phyloP scores from a whole-genome alignment of 768 basidiomycete species.

The Sarcomyxa edulis region DNA sequence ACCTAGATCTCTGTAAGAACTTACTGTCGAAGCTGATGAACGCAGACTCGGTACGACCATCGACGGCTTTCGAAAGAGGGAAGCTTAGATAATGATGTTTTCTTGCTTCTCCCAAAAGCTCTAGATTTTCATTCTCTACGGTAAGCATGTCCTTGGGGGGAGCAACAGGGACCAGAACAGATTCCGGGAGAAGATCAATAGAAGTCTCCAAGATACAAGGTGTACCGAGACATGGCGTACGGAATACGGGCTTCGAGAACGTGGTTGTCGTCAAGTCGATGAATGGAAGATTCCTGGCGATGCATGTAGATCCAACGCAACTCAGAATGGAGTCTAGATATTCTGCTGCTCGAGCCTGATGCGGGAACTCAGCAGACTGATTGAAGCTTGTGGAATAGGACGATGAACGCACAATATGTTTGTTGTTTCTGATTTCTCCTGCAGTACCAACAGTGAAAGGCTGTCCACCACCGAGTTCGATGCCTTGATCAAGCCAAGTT shows the following conservation, averaged over 20 bases:
- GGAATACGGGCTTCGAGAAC: slow-evolving; percentile 10
- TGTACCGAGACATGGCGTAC: slow-evolving; percentile 37
- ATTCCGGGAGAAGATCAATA: slow-evolving; percentile 36
- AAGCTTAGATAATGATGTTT: slow-evolving; percentile 34
- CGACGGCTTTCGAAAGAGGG: slow-evolving; percentile 52
- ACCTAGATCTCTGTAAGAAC: slow-evolving; percentile 12
- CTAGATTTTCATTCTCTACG: slow-evolving; percentile 31
- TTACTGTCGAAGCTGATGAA: slow-evolving; percentile 47
- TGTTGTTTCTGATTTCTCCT: slow-evolving; percentile 52
- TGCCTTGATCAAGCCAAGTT: slow-evolving; percentile 61
- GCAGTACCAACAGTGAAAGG: slow-evolving; percentile 58
- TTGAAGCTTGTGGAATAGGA: slow-evolving; percentile 5
- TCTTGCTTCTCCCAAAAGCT: slow-evolving; percentile 25
- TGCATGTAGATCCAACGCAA: slow-evolving; percentile 21
- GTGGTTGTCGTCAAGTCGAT: slow-evolving; percentile 13
- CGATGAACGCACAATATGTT: slow-evolving; percentile 46
- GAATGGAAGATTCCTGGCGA: slow-evolving; percentile 16
- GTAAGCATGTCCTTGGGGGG: slow-evolving; percentile 34
- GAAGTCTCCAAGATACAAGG: slow-evolving; percentile 49
- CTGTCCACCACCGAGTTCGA: slow-evolving; percentile 52
- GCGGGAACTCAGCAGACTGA: slow-evolving; percentile 36
- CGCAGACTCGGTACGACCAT: slow-evolving; percentile 40
- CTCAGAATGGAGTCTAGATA: too few relatives aligned
- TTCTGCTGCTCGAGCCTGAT: too few relatives aligned
- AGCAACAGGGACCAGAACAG: slow-evolving; percentile 14